Evolutionary conservation across 192 early-diverging fungal genomes (phyloP), one percentile per base, ranked within the genome.

Genomic region (Mortierella alpina): DNA sequence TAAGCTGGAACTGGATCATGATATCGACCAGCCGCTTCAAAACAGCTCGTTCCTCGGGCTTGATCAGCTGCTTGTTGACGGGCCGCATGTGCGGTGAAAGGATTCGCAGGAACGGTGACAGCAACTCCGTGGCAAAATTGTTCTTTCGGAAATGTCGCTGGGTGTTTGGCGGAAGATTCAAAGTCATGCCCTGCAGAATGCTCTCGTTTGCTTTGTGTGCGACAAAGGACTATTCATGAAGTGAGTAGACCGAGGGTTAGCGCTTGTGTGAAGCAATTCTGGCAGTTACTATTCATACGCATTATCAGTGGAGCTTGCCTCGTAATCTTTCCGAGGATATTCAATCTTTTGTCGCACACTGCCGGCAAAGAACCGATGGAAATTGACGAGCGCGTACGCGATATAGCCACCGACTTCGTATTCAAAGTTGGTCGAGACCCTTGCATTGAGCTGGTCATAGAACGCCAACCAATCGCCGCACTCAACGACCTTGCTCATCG

Each of bases 291-390:
- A 31, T 31, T 31, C 31, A 31, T 31, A 31, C 1, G 31, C 31
- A 3, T 2, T 31, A 31, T 31, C 31, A 31, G 3, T 31, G 31
- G 1, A 53, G 58, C 40, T 79, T 65, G 91, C 90, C 81, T 94
- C 93, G 85, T 90, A 93, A 51, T 96, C 94, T 22, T 86, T 79
- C 51, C 90, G 87, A 47, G 97, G 95, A 75, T 91, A 99, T 77
- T 90, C 90, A 50, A 92, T 83, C 65, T 70, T 87, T 72, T 83
- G 90, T 54, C 72, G 72, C 39, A 64, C 86, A 7, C 91, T 83
- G 2, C 92, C 89, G 12, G 95, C 90, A 83, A 97, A 97, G 11
- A 94, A 90, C 9, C 89, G 87, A 82, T 98, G 92, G 69, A 96
- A 93, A 52, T 86, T 91, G 10, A 92, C 84, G 3, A 95, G 48